phyloP scores from a whole-genome alignment of 306 rosid species.

The Purshia tridentata region DNA sequence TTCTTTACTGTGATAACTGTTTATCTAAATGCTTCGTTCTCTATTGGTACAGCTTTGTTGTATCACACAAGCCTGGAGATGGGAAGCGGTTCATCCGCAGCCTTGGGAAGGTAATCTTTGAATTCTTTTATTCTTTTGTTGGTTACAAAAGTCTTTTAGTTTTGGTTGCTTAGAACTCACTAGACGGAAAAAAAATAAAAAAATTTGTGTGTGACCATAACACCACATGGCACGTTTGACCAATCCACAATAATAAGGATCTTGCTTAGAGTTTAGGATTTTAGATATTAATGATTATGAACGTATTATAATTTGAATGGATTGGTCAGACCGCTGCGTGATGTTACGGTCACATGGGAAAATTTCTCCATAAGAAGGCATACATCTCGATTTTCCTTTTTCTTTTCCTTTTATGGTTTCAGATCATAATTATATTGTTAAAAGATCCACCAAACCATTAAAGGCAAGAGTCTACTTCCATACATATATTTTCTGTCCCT shows the following conservation, averaged over 20 bases:
- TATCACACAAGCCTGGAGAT: constrained; percentile 69
- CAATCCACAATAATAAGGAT: too few species aligned
- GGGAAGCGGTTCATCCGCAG: constrained; percentile 72
- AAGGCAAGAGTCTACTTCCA: neutral
- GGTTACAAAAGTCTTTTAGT: too few species aligned
- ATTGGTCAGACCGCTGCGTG: too few species aligned
- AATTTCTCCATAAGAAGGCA: neutral
- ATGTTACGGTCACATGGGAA: too few species aligned
- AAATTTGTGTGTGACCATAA: too few species aligned
- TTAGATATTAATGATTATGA: too few species aligned
- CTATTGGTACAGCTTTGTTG: constrained; percentile 62
- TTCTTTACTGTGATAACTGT: neutral
- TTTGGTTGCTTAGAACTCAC: constrained; percentile 10
- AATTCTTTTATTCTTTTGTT: neutral
- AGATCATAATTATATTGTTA: neutral
- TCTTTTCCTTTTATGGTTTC: neutral
- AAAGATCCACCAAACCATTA: neutral
- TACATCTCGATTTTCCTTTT: neutral
- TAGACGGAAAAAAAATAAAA: neutral
- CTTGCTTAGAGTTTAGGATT: too few species aligned
- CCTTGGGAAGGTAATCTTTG: constrained; percentile 73
- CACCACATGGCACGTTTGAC: too few species aligned
- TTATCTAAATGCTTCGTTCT: constrained; percentile 13
- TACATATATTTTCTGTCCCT: neutral
- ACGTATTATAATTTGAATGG: too few species aligned